Evolutionary conservation across 2,329 filamentous ascomycete species (phyloP).

Genomic region (Chrysoporthe deuterocubensis): DNA sequence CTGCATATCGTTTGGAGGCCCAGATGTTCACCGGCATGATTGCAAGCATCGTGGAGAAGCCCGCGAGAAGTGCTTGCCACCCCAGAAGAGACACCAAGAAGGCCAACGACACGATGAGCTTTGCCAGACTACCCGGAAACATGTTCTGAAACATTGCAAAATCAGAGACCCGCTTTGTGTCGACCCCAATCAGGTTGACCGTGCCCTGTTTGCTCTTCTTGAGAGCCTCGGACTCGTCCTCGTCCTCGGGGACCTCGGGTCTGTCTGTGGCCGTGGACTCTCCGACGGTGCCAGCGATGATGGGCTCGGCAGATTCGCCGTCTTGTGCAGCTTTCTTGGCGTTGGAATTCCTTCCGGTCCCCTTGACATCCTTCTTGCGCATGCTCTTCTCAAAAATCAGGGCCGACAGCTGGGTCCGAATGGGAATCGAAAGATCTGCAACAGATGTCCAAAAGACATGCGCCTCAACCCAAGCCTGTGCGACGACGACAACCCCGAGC

Average conservation of each 20-base stretch:
- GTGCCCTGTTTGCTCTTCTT: conserved; percentile 68
- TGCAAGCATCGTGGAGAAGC: conserved; percentile 65
- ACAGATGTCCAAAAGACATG: conserved; percentile 71
- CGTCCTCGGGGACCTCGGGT: conserved; percentile 45
- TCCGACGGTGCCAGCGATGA: conserved; percentile 35
- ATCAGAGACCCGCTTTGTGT: conserved; percentile 69
- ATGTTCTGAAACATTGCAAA: conserved; percentile 70
- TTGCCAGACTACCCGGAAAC: conserved; percentile 65
- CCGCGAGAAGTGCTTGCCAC: conserved; percentile 69
- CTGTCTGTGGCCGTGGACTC: conserved; percentile 37
- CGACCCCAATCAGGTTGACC: conserved; percentile 79
- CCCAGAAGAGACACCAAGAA: conserved; percentile 74
- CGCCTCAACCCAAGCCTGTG: conserved; percentile 64
- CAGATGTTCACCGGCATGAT: conserved; percentile 72
- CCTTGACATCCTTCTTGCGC: conserved; percentile 76
- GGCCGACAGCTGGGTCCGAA: conserved; percentile 71
- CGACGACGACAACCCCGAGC: conserved; percentile 63
- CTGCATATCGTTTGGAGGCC: conserved; percentile 66
- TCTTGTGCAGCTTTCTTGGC: conserved; percentile 42
- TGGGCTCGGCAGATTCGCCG: conserved; percentile 37
- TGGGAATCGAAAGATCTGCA: conserved; percentile 64
- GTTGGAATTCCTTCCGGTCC: conserved; percentile 51
- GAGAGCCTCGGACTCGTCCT: conserved; percentile 51
- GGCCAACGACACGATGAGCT: conserved; percentile 65
- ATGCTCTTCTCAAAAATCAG: conserved; percentile 79